Base-by-base conservation (phyloP, 805 yeast genomes). In the Scheffersomyces stipitis region DNA sequence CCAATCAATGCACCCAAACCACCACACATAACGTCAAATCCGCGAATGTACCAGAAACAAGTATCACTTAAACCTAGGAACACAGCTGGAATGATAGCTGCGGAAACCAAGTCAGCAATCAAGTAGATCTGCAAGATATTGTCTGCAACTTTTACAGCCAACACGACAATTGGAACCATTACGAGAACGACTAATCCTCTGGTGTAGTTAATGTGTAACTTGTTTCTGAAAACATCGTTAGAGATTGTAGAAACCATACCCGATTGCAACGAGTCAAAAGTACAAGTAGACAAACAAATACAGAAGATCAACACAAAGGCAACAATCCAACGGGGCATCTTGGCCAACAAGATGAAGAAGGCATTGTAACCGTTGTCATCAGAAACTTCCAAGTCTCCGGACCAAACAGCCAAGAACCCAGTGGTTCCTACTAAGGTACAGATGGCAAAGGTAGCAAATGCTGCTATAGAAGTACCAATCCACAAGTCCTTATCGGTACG, bases 341-440 rank as follows among this genome's bases (percentile, higher is more conserved):
- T 68, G 13, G 79, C 66, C 42, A 90, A 66, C 41, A 90, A 68
- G 44, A 83, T 66, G 66, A 78, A 90, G 48, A 90, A 83, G 0
- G 93, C 85, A 44, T 80, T 76, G 30, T 72, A 71, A 1, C 93
- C 85, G 26, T 75, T 69, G 3, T 63, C 76, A 49, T 76, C 81
- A 30, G 58, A 61, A 17, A 76, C 74, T 6, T 68, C 61, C 40
- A 81, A 57, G 47, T 76, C 77, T 1, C 91, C 91, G 0, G 90
- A 78, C 97, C 97, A 90, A 14, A 87, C 96, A 3, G 95, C 96
- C 33, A 89, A 58, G 44, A 90, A 73, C 8, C 97, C 97, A 2
- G 96, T 77, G 34, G 80, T 69, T 15, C 97, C 98, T 30, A 83
- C 80, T 32, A 88, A 69, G 0, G 85, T 76, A 42, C 83, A 78